Percentiles rank a stretch among this genome's conserved stretches.
Conservation (phyloP, 441 rosid genomes). For the Capsella rubella region DNA sequence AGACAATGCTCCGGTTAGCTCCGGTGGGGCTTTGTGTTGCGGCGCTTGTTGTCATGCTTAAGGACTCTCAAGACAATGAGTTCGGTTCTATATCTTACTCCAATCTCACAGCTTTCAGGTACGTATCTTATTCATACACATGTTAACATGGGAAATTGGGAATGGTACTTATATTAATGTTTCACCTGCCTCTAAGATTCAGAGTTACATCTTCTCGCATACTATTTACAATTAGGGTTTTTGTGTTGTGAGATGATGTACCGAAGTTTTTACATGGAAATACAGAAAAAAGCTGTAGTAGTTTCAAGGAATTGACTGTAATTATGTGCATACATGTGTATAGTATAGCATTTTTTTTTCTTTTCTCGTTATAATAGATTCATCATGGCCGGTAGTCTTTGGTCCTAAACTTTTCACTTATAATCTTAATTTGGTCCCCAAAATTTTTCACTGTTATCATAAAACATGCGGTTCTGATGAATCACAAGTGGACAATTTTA, state of each 20-base stretch:
- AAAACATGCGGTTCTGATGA: not conserved
- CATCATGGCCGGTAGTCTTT: not conserved
- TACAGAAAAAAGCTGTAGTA: not conserved
- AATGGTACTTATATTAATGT: not conserved
- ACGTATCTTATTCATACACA: conserved; percentile 10
- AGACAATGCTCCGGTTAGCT: conserved; percentile 70
- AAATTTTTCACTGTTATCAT: not conserved
- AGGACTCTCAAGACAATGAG: conserved; percentile 67
- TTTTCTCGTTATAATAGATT: not conserved
- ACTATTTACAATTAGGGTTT: not conserved
- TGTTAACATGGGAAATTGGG: not conserved
- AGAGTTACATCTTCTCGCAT: conserved; percentile 1
- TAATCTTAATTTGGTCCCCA: not conserved
- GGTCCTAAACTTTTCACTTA: not conserved
- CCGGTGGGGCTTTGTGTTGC: conserved; percentile 76
- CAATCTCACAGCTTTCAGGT: conserved; percentile 90
- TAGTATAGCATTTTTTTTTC: too few species aligned
- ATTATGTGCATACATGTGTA: not conserved
- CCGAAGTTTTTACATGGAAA: not conserved
- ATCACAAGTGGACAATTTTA: not conserved
- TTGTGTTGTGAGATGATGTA: conserved; percentile 12
- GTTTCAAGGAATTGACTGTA: not conserved
- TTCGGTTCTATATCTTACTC: conserved; percentile 83
- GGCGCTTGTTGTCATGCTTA: conserved; percentile 82
- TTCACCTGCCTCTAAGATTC: not conserved